These are phyloP conservation scores for Pyrenophora teres DNA, from an alignment of 2,329 filamentous ascomycete species.

Conservation along the genomic window DNA sequence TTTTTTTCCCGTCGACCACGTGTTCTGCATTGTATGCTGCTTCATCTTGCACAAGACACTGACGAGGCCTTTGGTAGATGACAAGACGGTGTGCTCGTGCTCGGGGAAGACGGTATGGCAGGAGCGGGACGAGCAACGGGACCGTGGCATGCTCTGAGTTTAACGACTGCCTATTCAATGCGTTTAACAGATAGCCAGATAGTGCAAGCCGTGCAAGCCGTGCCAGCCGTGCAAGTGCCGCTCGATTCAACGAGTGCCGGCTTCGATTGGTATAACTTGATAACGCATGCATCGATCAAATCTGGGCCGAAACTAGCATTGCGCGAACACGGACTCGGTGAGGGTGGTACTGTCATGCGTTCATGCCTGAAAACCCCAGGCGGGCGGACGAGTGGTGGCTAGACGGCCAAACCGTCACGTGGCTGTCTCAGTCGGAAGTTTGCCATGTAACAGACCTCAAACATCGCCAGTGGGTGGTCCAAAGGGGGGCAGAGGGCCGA, in stretches of 20 bases:
- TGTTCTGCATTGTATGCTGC: not conserved
- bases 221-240: slow-evolving; percentile 24
- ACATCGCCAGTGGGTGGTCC: slow-evolving; percentile 30
- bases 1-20: slow-evolving; percentile 1
- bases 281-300: slow-evolving; percentile 31
- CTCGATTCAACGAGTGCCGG: slow-evolving; percentile 18
- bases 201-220: slow-evolving; percentile 20
- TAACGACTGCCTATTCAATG: too few species aligned
- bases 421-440: slow-evolving; percentile 41
- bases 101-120: slow-evolving; percentile 98
- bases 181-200: slow-evolving; percentile 16
- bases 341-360: slow-evolving; percentile 40
- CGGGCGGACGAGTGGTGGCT: slow-evolving; percentile 33
- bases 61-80: slow-evolving; percentile 53
- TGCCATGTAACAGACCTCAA: slow-evolving; percentile 48
- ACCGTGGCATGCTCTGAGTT: slow-evolving; percentile 82
- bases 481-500: slow-evolving; percentile 17
- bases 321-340: slow-evolving; percentile 37
- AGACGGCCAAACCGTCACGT: slow-evolving; percentile 34
- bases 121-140: slow-evolving; percentile 86
- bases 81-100: slow-evolving; percentile 97
- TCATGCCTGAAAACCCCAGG: slow-evolving; percentile 37
- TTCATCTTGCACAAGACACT: not conserved
- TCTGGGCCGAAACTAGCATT: slow-evolving; percentile 43
- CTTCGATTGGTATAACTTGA: slow-evolving; percentile 17